These are phyloP conservation scores for Leccinum arenicola DNA, from an alignment of 768 basidiomycete genomes.

Conservation along the genomic window DNA sequence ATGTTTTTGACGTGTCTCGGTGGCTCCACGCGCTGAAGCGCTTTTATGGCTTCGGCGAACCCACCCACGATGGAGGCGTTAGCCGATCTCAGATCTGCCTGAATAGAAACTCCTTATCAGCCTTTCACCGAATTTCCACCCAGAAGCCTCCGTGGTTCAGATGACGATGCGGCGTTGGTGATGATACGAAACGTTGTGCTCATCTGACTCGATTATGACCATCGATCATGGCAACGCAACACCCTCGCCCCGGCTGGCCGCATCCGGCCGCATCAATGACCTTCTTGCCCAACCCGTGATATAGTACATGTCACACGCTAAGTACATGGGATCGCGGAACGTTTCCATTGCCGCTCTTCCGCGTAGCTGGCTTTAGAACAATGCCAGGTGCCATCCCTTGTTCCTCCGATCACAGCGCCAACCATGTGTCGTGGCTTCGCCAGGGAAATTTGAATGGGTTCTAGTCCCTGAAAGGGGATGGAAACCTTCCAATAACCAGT, in stretches of 20 bases:
- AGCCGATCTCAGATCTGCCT: conserved; percentile 26
- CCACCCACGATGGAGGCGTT: conserved; percentile 16
- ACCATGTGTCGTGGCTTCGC: conserved; percentile 11
- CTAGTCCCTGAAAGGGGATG: conserved; percentile 11
- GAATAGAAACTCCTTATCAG: conserved; percentile 25
- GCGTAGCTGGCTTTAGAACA: conserved; percentile 10
- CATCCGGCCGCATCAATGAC: conserved; percentile 13
- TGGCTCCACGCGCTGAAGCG: conserved; percentile 12
- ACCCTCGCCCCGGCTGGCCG: conserved; percentile 6
- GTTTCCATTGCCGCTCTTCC: conserved; percentile 24
- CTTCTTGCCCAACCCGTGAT: neutral
- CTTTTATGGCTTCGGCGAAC: conserved; percentile 19
- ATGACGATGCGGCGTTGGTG: conserved; percentile 1
- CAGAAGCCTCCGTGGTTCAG: conserved; percentile 5
- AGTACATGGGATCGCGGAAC: conserved; percentile 20
- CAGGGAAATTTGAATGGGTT: conserved; percentile 16
- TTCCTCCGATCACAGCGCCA: conserved; percentile 17
- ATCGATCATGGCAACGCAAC: conserved; percentile 15
- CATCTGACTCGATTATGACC: conserved; percentile 25
- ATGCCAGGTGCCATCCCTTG: neutral
- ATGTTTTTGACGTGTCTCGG: conserved; percentile 28
- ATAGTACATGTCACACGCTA: neutral
- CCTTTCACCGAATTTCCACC: conserved; percentile 24
- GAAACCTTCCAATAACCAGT: neutral
- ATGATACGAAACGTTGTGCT: conserved; percentile 6